These are phyloP conservation scores for Arthrinium phaeospermum DNA, from an alignment of 2,329 filamentous ascomycete species.

Conservation along the genomic window DNA sequence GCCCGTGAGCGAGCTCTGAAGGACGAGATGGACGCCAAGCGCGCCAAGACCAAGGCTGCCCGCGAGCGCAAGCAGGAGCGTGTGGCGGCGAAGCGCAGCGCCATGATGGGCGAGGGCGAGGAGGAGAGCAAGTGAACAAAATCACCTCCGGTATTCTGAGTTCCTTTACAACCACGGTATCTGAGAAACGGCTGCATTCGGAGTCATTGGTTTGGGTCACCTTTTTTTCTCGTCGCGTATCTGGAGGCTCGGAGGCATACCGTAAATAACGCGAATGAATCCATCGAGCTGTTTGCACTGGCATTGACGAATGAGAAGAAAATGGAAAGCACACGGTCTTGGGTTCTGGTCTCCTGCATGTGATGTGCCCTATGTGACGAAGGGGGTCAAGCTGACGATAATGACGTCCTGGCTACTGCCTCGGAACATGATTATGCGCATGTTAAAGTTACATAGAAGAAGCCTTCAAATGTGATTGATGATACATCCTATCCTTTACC, in stretches of 20 bases:
- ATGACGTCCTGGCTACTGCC: slow-evolving; percentile 2
- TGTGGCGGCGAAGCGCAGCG: slow-evolving; percentile 87
- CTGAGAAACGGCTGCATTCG: slow-evolving; percentile 60
- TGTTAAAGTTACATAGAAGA: slow-evolving; percentile 14
- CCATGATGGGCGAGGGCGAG: slow-evolving; percentile 75
- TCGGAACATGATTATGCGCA: slow-evolving; percentile 15
- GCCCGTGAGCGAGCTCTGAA: slow-evolving; percentile 92
- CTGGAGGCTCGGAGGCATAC: slow-evolving; percentile 25
- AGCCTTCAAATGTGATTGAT: slow-evolving; percentile 16
- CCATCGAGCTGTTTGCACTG: slow-evolving; percentile 22
- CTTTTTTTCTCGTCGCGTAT: slow-evolving; percentile 33
- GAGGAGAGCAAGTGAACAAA: slow-evolving; percentile 56
- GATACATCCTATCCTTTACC: background rate
- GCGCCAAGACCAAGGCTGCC: slow-evolving; percentile 99
- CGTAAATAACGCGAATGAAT: slow-evolving; percentile 28
- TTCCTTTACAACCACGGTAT: slow-evolving; percentile 23
- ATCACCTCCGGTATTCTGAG: slow-evolving; percentile 51
- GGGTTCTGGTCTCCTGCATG: slow-evolving; percentile 13
- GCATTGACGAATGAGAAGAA: slow-evolving; percentile 19
- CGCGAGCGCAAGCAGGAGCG: slow-evolving; percentile 98
- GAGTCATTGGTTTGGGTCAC: slow-evolving; percentile 65
- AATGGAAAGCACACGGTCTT: slow-evolving; percentile 13
- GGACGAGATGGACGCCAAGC: slow-evolving; percentile 99
- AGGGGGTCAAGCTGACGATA: slow-evolving; percentile 9
- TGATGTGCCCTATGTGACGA: slow-evolving; percentile 10